Evolutionary conservation across 1,139 yeast genomes (phyloP), one percentile per base, ranked within the genome.

Genomic region (Candida albicans): DNA sequence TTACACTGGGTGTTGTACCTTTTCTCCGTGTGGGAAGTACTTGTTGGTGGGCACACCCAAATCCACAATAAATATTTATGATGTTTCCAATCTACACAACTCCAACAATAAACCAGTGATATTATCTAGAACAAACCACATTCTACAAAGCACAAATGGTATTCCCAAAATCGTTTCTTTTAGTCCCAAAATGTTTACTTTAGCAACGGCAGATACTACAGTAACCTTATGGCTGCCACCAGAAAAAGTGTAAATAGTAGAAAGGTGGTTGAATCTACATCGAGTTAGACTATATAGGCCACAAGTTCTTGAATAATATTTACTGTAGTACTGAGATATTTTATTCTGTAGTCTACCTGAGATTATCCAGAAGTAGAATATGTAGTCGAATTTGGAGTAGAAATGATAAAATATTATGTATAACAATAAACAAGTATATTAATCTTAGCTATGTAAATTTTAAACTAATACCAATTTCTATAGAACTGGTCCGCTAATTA

Each of bases 1-100:
- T 35, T 73, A 72, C 47, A 67, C 80, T 0, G 87, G 87, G 1
- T 68, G 84, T n/a, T 74, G 81, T 4, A 75, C 88, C 28, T 84
- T 88, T 51, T 72, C 95, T 0, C 93, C 96, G 1, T 95, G 91
- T 64, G 96, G 96, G 2, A 73, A 80, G 47, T 86, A 68, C 57
- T 84, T 86, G 0, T 61, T 87, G 35, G 80, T 81, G 1, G 95
- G 88, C 4, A 48, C 83, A 6, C 81, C 84, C 4, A 79, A 79
- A 43, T 77, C 79, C 4, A 68, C 70, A 22, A 65, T 89, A 3
- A 71, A 76, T 31, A 54, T 87, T 1, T 93, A 89, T 82, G 89
- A 87, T 56, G 65, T 81, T 40, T 63, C 67, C 11, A 64, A 64
- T 15, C 53, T 73, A 11, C 67, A 62, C 36, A 50, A 61, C n/a